Percentiles rank a stretch among this genome's conserved stretches.
Evolutionary conservation across 2,329 filamentous ascomycete genomes (phyloP).

Genomic region (Botrytis deweyae): DNA sequence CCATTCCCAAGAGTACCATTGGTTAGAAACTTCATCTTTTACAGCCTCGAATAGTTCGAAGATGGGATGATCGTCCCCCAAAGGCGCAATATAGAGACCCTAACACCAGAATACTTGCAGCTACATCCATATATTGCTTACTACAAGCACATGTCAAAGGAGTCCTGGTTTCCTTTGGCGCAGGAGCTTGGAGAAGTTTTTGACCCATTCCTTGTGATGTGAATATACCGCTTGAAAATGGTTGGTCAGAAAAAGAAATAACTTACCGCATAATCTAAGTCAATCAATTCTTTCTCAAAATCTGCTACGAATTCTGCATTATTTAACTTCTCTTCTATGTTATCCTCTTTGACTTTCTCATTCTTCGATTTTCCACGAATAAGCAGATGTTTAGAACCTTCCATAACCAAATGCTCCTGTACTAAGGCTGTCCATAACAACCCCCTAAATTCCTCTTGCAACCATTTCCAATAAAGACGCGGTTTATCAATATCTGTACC

Average conservation of each 20-base stretch:
- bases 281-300: slow-evolving; percentile 65
- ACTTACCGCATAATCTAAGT: slow-evolving; percentile 70
- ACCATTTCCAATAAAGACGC: slow-evolving; percentile 69
- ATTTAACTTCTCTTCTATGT: slow-evolving; percentile 69
- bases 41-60: slow-evolving; percentile 55
- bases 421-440: slow-evolving; percentile 73
- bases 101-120: slow-evolving; percentile 39
- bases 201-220: too few species aligned
- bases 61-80: slow-evolving; percentile 50
- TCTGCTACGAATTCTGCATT: slow-evolving; percentile 56
- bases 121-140: neutral
- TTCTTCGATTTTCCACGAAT: slow-evolving; percentile 65
- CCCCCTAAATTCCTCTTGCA: slow-evolving; percentile 69
- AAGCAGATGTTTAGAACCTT: slow-evolving; percentile 73
- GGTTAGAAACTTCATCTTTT: slow-evolving; percentile 53
- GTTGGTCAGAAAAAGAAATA: neutral
- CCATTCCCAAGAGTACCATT: neutral
- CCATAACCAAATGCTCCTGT: slow-evolving; percentile 72
- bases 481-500: slow-evolving; percentile 65
- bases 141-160: slow-evolving; percentile 38
- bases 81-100: slow-evolving; percentile 52
- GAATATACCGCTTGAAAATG: neutral
- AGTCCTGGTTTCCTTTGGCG: too few species aligned
- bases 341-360: slow-evolving; percentile 55
- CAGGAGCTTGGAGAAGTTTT: neutral